Base-by-base conservation (phyloP, 164 flowering plant genomes). In the Euptelea pleiosperma region DNA sequence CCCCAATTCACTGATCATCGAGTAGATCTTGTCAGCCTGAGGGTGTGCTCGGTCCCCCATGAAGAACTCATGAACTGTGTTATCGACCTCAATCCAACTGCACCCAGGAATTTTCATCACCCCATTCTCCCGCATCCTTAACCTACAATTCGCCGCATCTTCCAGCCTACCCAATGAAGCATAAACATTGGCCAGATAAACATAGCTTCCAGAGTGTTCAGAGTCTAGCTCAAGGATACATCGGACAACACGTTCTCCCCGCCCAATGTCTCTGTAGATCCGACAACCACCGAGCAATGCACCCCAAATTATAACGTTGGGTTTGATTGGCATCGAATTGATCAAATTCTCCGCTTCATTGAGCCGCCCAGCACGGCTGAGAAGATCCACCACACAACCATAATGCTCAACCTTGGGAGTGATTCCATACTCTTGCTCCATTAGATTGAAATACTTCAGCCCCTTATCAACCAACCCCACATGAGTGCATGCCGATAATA, bases 401-500 rank as follows among this genome's bases (percentile, higher is more conserved):
- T 62, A 66, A 40, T 73, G 77, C 51, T 69, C 77, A 53, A 73
- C 58, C 6, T 14, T 63, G 21, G 77, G 73, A 31, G 33, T 40
- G n/a, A 73, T 57, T 45, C 64, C 52, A 59, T 62, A 70, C 43
- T 48, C 58, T 31, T 42, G 28, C 0, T 47, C 41, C 70, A 73
- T 73, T 43, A 16, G 21, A 43, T 73, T 63, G 39, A 73, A 73
- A 59, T 51, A 73, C 35, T 63, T 11, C 12, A 73, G 63, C 19
- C 77, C 77, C 51, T 54, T 50, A 18, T 73, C 64, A 0, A 73
- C 73, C 52, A 69, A 55, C n/a, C 77, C 77, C 1, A 58, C 62
- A 64, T 72, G 76, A 28, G 79, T 70, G 43, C 79, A 72, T 24
- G 76, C 79, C 8, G 79, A 44, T 55, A 75, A 56, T 34, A 75